A percentile compares a stretch with the other conserved stretches of the same genome.
Evolutionary conservation across 805 yeast genomes (phyloP).

Genomic region (Zygotorulaspora sp.): DNA sequence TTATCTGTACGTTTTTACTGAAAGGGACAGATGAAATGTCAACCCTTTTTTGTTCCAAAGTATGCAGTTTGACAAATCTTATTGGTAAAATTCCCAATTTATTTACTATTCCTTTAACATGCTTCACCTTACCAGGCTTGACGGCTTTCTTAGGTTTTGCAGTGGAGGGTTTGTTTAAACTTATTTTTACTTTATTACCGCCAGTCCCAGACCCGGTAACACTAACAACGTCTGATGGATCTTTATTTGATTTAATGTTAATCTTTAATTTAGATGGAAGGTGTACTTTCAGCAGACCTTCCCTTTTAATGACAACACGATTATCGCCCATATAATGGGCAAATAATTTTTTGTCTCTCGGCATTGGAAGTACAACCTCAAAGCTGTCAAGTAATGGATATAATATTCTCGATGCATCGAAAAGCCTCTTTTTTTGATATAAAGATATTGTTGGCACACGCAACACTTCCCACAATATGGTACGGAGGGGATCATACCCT

Average conservation of each 20-base stretch:
- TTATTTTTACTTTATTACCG: slow-evolving; percentile 12
- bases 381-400: slow-evolving; percentile 58
- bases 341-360: slow-evolving; percentile 61
- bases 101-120: slow-evolving; percentile 18
- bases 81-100: slow-evolving; percentile 33
- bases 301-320: slow-evolving; percentile 55
- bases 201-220: slow-evolving; percentile 4
- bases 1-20: slow-evolving; percentile 25
- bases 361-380: slow-evolving; percentile 59
- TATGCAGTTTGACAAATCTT: slow-evolving; percentile 41
- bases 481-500: slow-evolving; percentile 51
- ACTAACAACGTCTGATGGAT: slow-evolving; percentile 1
- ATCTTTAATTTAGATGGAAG: slow-evolving; percentile 23
- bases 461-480: slow-evolving; percentile 63
- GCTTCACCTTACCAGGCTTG: slow-evolving; percentile 9
- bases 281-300: slow-evolving; percentile 36
- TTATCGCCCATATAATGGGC: slow-evolving; percentile 54
- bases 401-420: slow-evolving; percentile 61
- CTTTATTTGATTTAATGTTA: slow-evolving; percentile 5
- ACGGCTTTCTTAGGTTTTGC: slow-evolving; percentile 10
- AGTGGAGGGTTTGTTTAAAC: slow-evolving; percentile 4
- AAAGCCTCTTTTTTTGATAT: slow-evolving; percentile 55
- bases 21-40: slow-evolving; percentile 44
- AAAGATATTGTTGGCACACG: slow-evolving; percentile 58
- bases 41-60: slow-evolving; percentile 35